Conservation (phyloP, 148 eudicot genomes). For the Heliosperma pusillum region DNA sequence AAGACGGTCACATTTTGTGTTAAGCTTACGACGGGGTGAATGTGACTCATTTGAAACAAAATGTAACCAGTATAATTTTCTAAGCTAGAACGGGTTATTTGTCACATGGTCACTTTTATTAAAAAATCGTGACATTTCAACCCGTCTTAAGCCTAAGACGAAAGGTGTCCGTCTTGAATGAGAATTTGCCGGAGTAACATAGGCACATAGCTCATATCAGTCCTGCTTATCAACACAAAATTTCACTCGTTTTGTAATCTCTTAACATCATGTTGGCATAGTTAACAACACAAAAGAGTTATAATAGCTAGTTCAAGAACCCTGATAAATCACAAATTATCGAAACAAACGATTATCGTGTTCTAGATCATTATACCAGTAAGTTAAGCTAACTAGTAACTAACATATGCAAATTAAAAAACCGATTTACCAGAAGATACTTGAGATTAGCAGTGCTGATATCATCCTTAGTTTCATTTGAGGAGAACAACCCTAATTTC, state of each 20-base stretch:
- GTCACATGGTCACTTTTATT: too few species aligned
- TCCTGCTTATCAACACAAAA: background rate
- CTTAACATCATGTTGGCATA: background rate
- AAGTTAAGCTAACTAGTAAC: background rate
- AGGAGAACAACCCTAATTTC: constrained; percentile 62
- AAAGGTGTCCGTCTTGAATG: too few species aligned
- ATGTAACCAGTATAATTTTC: too few species aligned
- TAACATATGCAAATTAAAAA: background rate
- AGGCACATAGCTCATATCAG: background rate
- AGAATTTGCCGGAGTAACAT: too few species aligned
- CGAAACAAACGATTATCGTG: background rate
- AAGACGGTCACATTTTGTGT: too few species aligned
- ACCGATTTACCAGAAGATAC: constrained; percentile 58
- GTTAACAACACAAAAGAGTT: too few species aligned
- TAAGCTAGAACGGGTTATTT: too few species aligned
- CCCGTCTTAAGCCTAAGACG: too few species aligned
- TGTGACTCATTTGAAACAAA: too few species aligned
- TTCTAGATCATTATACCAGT: background rate
- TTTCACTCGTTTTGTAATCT: background rate
- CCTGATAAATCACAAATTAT: background rate
- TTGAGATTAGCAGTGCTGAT: constrained; percentile 76
- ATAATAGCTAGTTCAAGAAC: background rate
- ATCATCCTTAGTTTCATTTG: constrained; percentile 76
- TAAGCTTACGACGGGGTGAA: too few species aligned
- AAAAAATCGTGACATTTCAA: too few species aligned